Base-by-base conservation (phyloP, 2,329 filamentous ascomycete species). In the Clarireedia paspali region DNA sequence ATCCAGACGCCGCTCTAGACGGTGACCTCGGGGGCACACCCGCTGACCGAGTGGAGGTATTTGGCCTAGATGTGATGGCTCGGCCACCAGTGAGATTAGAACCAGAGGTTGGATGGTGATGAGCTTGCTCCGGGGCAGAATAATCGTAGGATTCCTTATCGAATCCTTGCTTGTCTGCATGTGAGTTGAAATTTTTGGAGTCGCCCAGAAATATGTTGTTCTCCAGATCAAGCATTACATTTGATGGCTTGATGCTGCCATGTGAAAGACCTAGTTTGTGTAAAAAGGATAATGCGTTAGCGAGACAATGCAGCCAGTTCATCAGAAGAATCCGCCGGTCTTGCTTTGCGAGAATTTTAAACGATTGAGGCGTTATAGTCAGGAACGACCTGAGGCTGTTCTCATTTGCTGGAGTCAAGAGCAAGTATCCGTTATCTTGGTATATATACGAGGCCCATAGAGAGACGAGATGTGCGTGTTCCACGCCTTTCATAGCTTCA, bases 281-380 rank as follows among this genome's bases (percentile, higher is more conserved):
- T 2, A 91, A 71, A 59, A 80, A 87, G 53, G 83, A 81, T 15
- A 90, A 66, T 1, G 85, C 83, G 67, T 89, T 84, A 4, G 42
- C 76, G 4, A 91, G 75, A 67, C 87, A 91, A 64, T 87, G 82
- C 64, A 90, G 80, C 87, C 87, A 91, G 67, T 88, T 84, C 66
- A 89, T 74, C 5, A 89, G 68, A 15, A 86, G 72, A 47, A 75
- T 72, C 36, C 83, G 77, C 26, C 85, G 76, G 42, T 80, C 77
- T 50, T 75, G 73, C 66, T 88, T 87, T 3, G 79, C 64, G 10
- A 89, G 68, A 52, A 77, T 79, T 63, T 86, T 84, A 67, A 86
- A 78, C 23, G 80, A 78, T 23, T 77, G 72, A 2, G 86, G 83
- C 5, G 80, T 80, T 51, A 80, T 81, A 15, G 82, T 76, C 57